Evolutionary conservation across 257 asterid genomes (phyloP).

Genomic region (Penstemon newberryi): DNA sequence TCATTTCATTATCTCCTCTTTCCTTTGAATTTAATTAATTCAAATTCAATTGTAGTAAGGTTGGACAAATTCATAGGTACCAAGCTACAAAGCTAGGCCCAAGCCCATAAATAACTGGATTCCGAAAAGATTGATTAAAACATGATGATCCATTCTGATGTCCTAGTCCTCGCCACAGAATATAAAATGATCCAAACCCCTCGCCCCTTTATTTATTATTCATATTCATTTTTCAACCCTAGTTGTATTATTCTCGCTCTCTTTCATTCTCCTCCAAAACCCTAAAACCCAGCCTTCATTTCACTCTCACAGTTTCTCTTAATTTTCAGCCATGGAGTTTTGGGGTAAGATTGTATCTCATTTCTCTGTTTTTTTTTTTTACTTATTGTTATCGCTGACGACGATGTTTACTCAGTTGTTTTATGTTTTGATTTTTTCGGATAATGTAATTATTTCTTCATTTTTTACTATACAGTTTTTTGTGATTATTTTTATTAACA

Average conservation of each 20-base stretch:
- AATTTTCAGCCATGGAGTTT: conserved; percentile 15
- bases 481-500: no score
- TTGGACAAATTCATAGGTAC: no score
- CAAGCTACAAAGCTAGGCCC: neutral
- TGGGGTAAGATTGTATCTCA: conserved; percentile 1
- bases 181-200: neutral
- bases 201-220: neutral
- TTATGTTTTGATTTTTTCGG: neutral
- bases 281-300: conserved; percentile 4
- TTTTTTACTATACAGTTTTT: no score
- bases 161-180: neutral
- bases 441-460: no score
- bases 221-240: neutral
- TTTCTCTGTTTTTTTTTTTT: neutral
- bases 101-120: neutral
- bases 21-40: no score
- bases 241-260: neutral
- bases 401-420: neutral
- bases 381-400: neutral
- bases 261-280: neutral
- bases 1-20: no score
- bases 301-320: neutral
- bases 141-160: neutral
- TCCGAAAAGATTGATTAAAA: neutral
- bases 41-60: no score